These are phyloP conservation scores for Psidium guajava DNA, from an alignment of 345 rosid species.

Conservation along the genomic window DNA sequence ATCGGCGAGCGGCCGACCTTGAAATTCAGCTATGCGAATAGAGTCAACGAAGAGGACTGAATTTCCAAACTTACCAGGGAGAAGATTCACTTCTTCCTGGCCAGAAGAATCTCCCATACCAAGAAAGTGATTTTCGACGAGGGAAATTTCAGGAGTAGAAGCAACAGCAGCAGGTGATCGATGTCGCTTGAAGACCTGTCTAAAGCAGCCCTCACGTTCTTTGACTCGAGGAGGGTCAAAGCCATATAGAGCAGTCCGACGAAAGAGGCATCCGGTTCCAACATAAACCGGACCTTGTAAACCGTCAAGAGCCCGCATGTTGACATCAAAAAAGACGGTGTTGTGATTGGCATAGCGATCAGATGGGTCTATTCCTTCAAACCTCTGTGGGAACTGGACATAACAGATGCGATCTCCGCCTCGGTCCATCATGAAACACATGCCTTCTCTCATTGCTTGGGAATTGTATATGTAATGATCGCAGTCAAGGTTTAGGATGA, in stretches of 20 bases:
- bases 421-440: slow-evolving; percentile 18
- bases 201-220: neutral
- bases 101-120: slow-evolving; percentile 2
- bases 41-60: slow-evolving; percentile 10
- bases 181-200: neutral
- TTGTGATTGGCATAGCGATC: slow-evolving; percentile 21
- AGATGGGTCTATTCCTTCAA: slow-evolving; percentile 19
- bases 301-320: slow-evolving; percentile 20
- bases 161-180: neutral
- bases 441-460: slow-evolving; percentile 18
- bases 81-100: neutral
- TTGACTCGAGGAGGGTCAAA: slow-evolving; percentile 14
- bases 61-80: slow-evolving; percentile 15
- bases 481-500: slow-evolving; percentile 11
- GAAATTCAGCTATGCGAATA: slow-evolving; percentile 9
- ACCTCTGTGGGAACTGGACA: slow-evolving; percentile 21
- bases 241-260: slow-evolving; percentile 15
- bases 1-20: slow-evolving; percentile 13
- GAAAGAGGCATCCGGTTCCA: slow-evolving; percentile 20
- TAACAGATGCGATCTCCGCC: slow-evolving; percentile 11
- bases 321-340: slow-evolving; percentile 14
- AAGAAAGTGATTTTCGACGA: neutral
- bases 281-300: slow-evolving; percentile 18
- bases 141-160: slow-evolving; percentile 1
- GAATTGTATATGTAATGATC: slow-evolving; percentile 21